Evolutionary conservation across 768 basidiomycete genomes (phyloP).

Genomic region (Tylopilus felleus): DNA sequence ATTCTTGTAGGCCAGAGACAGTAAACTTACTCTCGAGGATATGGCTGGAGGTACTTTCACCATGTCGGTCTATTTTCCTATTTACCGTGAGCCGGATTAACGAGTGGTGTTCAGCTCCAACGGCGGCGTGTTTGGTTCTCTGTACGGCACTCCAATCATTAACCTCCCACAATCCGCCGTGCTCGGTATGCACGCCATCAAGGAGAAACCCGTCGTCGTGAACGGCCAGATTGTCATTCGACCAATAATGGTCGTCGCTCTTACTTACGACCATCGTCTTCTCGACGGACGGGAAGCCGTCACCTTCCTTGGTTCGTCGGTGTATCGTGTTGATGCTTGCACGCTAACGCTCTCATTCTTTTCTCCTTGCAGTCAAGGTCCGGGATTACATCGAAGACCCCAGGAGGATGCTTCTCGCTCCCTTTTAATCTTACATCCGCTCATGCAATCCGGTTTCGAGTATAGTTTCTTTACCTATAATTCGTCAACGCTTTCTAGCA

Average conservation of each 20-base stretch:
- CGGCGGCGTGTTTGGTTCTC: conserved; percentile 95
- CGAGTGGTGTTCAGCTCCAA: conserved; percentile 67
- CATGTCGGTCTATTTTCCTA: conserved; percentile 57
- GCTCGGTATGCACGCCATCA: conserved; percentile 95
- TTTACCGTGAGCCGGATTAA: background rate
- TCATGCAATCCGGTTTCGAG: conserved; percentile 3
- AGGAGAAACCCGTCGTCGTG: conserved; percentile 86
- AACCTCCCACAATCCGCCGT: conserved; percentile 95
- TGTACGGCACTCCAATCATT: conserved; percentile 98
- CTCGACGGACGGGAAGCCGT: conserved; percentile 95
- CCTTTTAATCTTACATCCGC: conserved; percentile 9
- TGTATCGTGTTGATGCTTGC: background rate
- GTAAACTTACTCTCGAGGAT: conserved; percentile 94
- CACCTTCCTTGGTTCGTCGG: conserved; percentile 87
- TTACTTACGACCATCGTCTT: conserved; percentile 94
- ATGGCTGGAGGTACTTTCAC: conserved; percentile 99
- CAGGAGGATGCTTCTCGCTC: conserved; percentile 77
- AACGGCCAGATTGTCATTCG: conserved; percentile 95
- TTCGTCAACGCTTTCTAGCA: conserved; percentile 6
- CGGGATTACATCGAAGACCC: conserved; percentile 95
- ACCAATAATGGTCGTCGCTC: conserved; percentile 92
- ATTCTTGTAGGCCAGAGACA: conserved; percentile 66
- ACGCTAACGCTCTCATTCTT: conserved; percentile 2
- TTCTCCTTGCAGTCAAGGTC: conserved; percentile 61
- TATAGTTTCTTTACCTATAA: conserved; percentile 12